Percentiles rank a stretch among this genome's conserved stretches.
Conservation (phyloP, 805 yeast genomes). For the Wickerhamiella australiensis region DNA sequence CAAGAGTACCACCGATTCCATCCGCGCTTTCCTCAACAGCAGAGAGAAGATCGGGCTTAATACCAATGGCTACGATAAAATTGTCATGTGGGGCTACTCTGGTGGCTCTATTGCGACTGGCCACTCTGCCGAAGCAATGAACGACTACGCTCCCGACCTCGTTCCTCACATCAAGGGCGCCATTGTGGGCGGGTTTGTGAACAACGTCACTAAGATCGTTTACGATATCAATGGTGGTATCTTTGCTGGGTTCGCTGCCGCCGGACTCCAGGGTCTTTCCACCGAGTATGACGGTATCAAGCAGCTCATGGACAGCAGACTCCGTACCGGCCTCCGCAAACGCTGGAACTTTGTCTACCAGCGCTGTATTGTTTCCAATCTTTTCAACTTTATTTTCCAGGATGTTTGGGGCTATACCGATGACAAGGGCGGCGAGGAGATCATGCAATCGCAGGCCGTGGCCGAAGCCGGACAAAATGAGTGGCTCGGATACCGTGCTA, state of each 20-base stretch:
- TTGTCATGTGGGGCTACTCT: conserved; percentile 17
- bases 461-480: conserved; percentile 12
- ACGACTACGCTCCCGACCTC: conserved; percentile 22
- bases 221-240: conserved; percentile 15
- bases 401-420: conserved; percentile 18
- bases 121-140: conserved; percentile 24
- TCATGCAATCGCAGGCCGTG: not conserved
- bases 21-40: conserved; percentile 21
- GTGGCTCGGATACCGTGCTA: conserved; percentile 18
- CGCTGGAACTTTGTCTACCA: conserved; percentile 15
- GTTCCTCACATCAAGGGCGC: conserved; percentile 12
- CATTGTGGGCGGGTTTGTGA: conserved; percentile 13
- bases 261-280: conserved; percentile 22
- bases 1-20: conserved; percentile 22
- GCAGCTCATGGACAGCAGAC: conserved; percentile 12
- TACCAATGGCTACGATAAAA: conserved; percentile 6
- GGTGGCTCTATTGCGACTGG: conserved; percentile 17
- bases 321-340: conserved; percentile 14
- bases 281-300: conserved; percentile 18
- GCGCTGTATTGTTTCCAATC: conserved; percentile 16
- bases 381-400: conserved; percentile 15
- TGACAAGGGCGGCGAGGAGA: conserved; percentile 13
- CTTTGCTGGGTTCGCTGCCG: conserved; percentile 21
- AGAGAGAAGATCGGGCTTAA: conserved; percentile 15
- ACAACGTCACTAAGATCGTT: conserved; percentile 16